Evolutionary conservation across 108 stramenopile genomes (phyloP).

Genomic region (Pseudonitzschia multistriata): DNA sequence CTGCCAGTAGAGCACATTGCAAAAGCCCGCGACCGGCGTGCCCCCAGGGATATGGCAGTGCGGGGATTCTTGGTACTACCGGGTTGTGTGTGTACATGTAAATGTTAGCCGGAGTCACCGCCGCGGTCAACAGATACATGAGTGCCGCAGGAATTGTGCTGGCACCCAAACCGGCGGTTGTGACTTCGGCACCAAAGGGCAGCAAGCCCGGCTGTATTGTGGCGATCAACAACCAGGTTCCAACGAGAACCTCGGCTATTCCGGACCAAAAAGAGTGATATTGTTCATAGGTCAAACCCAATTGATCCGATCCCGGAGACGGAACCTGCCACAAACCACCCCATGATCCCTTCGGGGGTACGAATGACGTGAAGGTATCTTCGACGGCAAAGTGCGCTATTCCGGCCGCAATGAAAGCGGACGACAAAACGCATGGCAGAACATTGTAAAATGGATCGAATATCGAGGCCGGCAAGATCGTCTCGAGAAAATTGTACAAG

Average conservation of each 20-base stretch:
- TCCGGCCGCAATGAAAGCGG: conserved; percentile 32
- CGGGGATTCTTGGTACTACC: conserved; percentile 47
- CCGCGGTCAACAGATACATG: conserved; percentile 61
- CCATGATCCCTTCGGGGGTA: conserved; percentile 84
- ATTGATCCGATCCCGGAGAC: conserved; percentile 55
- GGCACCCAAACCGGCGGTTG: background rate
- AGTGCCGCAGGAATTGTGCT: conserved; percentile 44
- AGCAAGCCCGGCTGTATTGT: conserved; percentile 11
- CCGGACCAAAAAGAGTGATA: conserved; percentile 88
- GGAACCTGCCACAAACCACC: conserved; percentile 86
- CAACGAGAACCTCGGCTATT: conserved; percentile 72
- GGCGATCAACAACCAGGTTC: conserved; percentile 51
- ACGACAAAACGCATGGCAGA: background rate
- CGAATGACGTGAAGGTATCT: conserved; percentile 69
- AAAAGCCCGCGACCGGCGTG: conserved; percentile 63
- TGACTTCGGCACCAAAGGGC: background rate
- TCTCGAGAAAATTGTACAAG: background rate
- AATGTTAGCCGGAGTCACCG: conserved; percentile 86
- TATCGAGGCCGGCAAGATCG: background rate
- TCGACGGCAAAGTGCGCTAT: conserved; percentile 73
- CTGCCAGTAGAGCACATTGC: conserved; percentile 66
- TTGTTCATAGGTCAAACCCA: conserved; percentile 67
- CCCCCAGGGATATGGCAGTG: conserved; percentile 60
- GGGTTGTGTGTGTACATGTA: conserved; percentile 91
- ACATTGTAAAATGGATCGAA: conserved; percentile 2